Percentiles rank a stretch among this genome's conserved stretches.
Conservation (phyloP, 768 basidiomycete species). For the Postia placenta region DNA sequence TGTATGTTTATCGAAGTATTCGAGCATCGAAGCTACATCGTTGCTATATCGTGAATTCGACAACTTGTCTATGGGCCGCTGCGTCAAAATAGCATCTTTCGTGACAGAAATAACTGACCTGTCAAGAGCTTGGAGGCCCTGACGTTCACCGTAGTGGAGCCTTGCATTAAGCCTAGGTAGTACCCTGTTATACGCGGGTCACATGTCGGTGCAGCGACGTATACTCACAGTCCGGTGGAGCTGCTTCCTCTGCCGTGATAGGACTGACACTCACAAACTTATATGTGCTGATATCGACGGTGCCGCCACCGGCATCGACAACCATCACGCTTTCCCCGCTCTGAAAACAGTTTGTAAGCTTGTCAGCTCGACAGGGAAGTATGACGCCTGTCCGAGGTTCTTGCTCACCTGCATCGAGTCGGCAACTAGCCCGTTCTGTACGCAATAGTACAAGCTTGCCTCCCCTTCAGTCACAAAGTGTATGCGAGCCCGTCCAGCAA, state of each 20-base stretch:
- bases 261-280: conserved; percentile 2
- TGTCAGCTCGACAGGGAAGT: not conserved
- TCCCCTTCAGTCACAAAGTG: conserved; percentile 58
- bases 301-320: conserved; percentile 47
- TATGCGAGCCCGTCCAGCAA: conserved; percentile 35
- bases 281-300: conserved; percentile 37
- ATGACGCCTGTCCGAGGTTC: not conserved
- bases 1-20: conserved; percentile 32
- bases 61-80: conserved; percentile 24
- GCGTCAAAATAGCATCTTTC: no score
- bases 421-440: conserved; percentile 38
- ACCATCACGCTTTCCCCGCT: conserved; percentile 33
- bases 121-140: conserved; percentile 25
- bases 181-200: no score
- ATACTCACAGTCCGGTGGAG: conserved; percentile 29
- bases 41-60: conserved; percentile 27
- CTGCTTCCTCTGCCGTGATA: conserved; percentile 30
- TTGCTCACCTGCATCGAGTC: conserved; percentile 31
- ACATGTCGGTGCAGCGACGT: no score
- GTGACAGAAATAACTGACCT: no score
- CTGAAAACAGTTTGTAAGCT: conserved; percentile 8
- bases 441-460: conserved; percentile 53
- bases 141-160: conserved; percentile 33
- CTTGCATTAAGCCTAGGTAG: conserved; percentile 36
- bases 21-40: conserved; percentile 29